Evolutionary conservation across 371 early-diverging fungal genomes (phyloP), one percentile per base, ranked within the genome.

Genomic region (Amoeboradix gromovi): DNA sequence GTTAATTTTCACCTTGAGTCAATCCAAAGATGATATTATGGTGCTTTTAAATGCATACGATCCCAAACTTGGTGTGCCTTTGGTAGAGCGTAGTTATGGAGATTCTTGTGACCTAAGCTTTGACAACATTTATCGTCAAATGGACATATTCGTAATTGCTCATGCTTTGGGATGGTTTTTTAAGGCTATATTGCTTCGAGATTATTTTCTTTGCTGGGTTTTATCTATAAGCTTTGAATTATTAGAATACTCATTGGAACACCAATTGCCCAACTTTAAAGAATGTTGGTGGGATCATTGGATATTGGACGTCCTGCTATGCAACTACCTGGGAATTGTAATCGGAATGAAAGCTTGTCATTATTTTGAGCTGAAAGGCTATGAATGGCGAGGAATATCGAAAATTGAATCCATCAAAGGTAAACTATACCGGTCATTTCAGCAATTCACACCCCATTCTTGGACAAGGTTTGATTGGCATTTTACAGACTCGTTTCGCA

Each of bases 281-380:
- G 96, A 95, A 79, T 95, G 96, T 77, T 95, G 94, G 94, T 95
- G 94, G 94, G 94, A 95, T 80, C 94, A 95, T 77, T 95, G 96
- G 96, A 86, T 95, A 69, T 75, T 95, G 67, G 96, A 95, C 80
- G 93, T 95, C 1, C 75, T 93, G 17, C 48, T 86, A 1, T 92
- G 94, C 75, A 95, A 95, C 75, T 92, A 92, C 92, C 77, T 85
- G 17, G 96, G 96, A 66, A 87, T 88, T 69, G 87, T 86, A 73
- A 72, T 91, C 27, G 96, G 96, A 29, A 90, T 94, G 87, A 91
- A 91, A 78, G 85, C 87, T n/a, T 93, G 93, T 77, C 87, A 91
- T 75, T 89, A 91, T 76, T 87, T 91, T 75, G 86, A 86, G 71
- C 84, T 92, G 83, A 91, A 91, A 84, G 85, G 86, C 69, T 94